These are phyloP conservation scores for Eurotiales sp. DNA, from an alignment of 2,329 filamentous ascomycete genomes.

Conservation along the genomic window DNA sequence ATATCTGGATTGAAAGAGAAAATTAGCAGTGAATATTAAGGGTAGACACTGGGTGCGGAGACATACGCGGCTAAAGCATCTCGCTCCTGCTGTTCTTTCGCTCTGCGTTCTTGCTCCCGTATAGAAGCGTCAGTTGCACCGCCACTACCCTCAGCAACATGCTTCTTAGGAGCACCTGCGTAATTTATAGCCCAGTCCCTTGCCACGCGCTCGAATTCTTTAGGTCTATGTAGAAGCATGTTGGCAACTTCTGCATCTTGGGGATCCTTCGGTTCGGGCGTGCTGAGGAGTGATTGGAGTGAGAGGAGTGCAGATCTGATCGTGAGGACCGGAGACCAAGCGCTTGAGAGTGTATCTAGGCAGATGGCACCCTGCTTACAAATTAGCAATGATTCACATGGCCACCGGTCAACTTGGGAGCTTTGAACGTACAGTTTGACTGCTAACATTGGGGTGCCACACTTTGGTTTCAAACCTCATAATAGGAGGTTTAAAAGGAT, in stretches of 20 bases:
- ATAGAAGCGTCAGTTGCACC: constrained; percentile 52
- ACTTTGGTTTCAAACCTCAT: constrained; percentile 93
- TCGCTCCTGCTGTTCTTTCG: constrained; percentile 55
- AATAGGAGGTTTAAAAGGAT: constrained; percentile 85
- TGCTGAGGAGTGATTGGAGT: constrained; percentile 86
- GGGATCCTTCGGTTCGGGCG: constrained; percentile 91
- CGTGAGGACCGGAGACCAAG: constrained; percentile 94
- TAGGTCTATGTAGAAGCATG: constrained; percentile 77
- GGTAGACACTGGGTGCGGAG: neutral
- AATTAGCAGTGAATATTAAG: constrained; percentile 24
- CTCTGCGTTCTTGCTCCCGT: constrained; percentile 51
- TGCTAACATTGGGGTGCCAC: constrained; percentile 97
- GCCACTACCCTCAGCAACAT: constrained; percentile 52
- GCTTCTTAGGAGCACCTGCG: constrained; percentile 67
- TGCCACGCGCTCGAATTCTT: constrained; percentile 75
- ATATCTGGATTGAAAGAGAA: constrained; percentile 54
- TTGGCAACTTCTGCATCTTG: constrained; percentile 93
- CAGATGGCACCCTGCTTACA: constrained; percentile 83
- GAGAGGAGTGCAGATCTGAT: constrained; percentile 94
- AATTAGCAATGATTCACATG: constrained; percentile 13
- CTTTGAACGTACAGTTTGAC: constrained; percentile 68
- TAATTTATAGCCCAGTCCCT: constrained; percentile 86
- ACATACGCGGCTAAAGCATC: constrained; percentile 53
- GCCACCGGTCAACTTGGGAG: neutral
- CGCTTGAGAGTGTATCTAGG: constrained; percentile 81